Conservation (phyloP, 495 filamentous ascomycete genomes). For the Annulohypoxylon moriforme region DNA sequence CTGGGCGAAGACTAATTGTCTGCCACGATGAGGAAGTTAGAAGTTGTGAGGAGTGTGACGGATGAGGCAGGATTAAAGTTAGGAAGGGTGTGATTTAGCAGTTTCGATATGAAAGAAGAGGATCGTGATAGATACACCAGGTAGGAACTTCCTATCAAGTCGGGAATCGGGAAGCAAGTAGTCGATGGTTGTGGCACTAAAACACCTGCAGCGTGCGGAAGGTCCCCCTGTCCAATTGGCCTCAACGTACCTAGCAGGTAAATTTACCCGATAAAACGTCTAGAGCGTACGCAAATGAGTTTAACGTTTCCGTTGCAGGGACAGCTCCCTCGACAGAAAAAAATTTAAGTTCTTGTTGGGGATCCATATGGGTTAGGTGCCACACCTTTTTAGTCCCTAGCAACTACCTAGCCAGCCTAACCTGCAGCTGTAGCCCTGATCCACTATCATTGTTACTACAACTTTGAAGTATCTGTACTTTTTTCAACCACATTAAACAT, state of each 20-base stretch:
- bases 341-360: constrained; percentile 51
- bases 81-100: constrained; percentile 13
- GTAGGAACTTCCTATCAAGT: constrained; percentile 22
- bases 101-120: constrained; percentile 15
- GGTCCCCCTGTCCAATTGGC: constrained; percentile 8
- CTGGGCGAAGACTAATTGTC: constrained; percentile 16
- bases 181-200: constrained; percentile 20
- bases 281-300: constrained; percentile 11
- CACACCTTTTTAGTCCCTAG: constrained; percentile 42
- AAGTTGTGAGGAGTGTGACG: constrained; percentile 6
- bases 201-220: constrained; percentile 5
- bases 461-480: constrained; percentile 35
- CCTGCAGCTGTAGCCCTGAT: constrained; percentile 22
- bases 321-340: constrained; percentile 46
- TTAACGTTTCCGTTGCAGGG: constrained; percentile 35
- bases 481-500: not conserved
- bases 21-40: constrained; percentile 11
- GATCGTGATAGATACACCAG: constrained; percentile 15
- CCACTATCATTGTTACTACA: constrained; percentile 13
- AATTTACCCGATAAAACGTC: constrained; percentile 22
- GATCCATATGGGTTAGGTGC: constrained; percentile 44
- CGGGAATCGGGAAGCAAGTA: constrained; percentile 1
- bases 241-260: constrained; percentile 29
- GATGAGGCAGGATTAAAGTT: constrained; percentile 22
- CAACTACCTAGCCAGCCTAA: constrained; percentile 32